Base-by-base conservation (phyloP, 2,329 filamentous ascomycete genomes). In the Huntiella abstrusa region DNA sequence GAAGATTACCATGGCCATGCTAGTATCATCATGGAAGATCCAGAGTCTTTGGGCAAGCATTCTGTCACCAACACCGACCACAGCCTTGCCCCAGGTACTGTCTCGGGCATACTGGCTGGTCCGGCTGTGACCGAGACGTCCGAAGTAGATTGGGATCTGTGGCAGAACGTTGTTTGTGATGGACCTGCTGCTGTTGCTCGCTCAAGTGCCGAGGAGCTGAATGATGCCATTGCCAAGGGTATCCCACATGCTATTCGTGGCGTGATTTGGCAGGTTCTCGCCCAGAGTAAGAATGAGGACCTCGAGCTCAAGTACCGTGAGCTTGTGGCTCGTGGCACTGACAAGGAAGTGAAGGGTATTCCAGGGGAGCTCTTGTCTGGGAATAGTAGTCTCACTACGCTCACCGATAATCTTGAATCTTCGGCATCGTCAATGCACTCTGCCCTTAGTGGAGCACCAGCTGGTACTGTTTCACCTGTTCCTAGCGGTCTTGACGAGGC, bases 191-290 rank as follows among this genome's bases (percentile, higher is more conserved):
- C 85, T 7, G 82, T 96, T 43, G 82, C 84, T 8, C 77, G 84
- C 50, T 86, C 85, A 3, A 94, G 86, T 56, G 72, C 88, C 0
- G 84, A 92, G 55, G 87, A 95, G 59, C 66, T 98, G 48, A 94
- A 88, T 57, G 76, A 73, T 53, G 87, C 91, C 16, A 95, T 98
- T 54, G 83, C 88, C 43, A 83, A 80, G 35, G 91, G 91, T 32
- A 98, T 98, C 48, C 91, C 91, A 1, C 86, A 80, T 53, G 88
- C 87, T 3, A 94, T 98, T 51, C 79, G 91, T 49, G 92, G 91
- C n/a, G 91, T 98, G 2, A 87, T 98, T 43, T 98, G 91, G 91
- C 91, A 98, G 62, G 88, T 96, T 5, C 66, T 98, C 51, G 86
- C 91, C 3, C 85, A 94, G 58, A 95, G 87, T 64, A 93, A 94